These are phyloP conservation scores for Anthostomella pinea DNA, from an alignment of 2,329 filamentous ascomycete species.

Conservation along the genomic window DNA sequence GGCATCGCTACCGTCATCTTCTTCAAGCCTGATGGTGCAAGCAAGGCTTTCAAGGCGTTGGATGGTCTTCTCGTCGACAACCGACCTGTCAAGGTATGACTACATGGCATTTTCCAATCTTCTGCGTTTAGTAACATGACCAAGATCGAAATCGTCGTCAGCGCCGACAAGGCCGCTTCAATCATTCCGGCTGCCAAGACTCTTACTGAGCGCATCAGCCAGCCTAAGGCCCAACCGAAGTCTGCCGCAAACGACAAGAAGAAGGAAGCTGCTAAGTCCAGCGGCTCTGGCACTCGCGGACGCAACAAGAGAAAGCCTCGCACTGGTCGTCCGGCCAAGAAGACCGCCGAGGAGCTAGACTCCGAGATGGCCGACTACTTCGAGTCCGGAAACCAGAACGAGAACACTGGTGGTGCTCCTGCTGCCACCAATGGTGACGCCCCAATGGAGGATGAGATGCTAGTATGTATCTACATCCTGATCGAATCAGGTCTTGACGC, in stretches of 20 bases:
- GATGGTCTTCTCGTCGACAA: slow-evolving; percentile 90
- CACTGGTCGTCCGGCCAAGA: slow-evolving; percentile 68
- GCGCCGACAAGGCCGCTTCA: slow-evolving; percentile 67
- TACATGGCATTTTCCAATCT: background rate
- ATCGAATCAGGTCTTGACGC: background rate
- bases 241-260: slow-evolving; percentile 75
- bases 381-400: slow-evolving; percentile 45
- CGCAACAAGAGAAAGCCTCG: slow-evolving; percentile 54
- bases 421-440: slow-evolving; percentile 52
- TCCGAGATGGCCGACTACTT: slow-evolving; percentile 99
- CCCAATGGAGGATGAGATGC: slow-evolving; percentile 65
- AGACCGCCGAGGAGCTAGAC: slow-evolving; percentile 93
- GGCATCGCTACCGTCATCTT: slow-evolving; percentile 92
- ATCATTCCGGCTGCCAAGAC: slow-evolving; percentile 65
- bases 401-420: slow-evolving; percentile 45
- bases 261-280: slow-evolving; percentile 47
- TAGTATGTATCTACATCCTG: slow-evolving; percentile 14
- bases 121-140: slow-evolving; percentile 18
- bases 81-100: slow-evolving; percentile 81
- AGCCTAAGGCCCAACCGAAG: slow-evolving; percentile 74
- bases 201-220: slow-evolving; percentile 78
- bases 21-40: slow-evolving; percentile 73
- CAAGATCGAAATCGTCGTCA: slow-evolving; percentile 87
- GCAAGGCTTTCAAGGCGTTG: slow-evolving; percentile 77
- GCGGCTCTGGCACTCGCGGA: slow-evolving; percentile 41